Base-by-base conservation (phyloP, 1,284 basidiomycete genomes). In the Heterobasidion annosum region DNA sequence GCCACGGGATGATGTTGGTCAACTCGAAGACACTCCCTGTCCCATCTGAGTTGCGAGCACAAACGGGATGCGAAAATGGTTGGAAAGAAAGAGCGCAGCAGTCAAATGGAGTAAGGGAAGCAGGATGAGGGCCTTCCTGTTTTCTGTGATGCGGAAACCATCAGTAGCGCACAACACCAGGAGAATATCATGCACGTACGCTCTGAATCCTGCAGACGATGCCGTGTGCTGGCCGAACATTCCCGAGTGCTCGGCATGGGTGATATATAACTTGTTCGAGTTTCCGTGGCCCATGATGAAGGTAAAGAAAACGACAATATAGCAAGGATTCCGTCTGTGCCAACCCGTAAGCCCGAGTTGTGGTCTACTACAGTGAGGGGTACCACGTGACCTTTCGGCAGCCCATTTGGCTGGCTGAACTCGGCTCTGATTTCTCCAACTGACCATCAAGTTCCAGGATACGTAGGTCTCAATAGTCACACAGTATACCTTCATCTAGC, bases 71-170 rank as follows among this genome's bases (percentile, higher is more conserved):
- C 19, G 76, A 77, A 67, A 97, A 98, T 1, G 89, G 91, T 66
- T 96, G 93, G 59, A 96, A 89, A 7, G 93, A 93, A 35, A 98
- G 79, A 0, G 93, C 86, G 62, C 95, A 98, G 64, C 88, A 96
- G 70, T 98, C 93, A 63, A 91, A 94, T 7, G 92, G 88, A 1
- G 90, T 90, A 56, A 75, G 74, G 55, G 77, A 71, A 56, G 74
- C 81, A 51, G 81, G 77, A 66, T 81, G 78, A 9, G 78, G 76
- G 40, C 76, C 81, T 66, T 87, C 78, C 25, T 75, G 73, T 65
- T 89, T 91, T 53, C 86, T 91, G 62, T 13, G 45, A 34, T 15
- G 10, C 10, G 34, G 16, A 40, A 18, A 49, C 42, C 32, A 47
- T 56, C n/a, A 57, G 52, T 44, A 48, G n/a, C 52, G 35, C 53